Evolutionary conservation across 495 filamentous ascomycete species (phyloP).

Genomic region (Daldinia caldariorum): DNA sequence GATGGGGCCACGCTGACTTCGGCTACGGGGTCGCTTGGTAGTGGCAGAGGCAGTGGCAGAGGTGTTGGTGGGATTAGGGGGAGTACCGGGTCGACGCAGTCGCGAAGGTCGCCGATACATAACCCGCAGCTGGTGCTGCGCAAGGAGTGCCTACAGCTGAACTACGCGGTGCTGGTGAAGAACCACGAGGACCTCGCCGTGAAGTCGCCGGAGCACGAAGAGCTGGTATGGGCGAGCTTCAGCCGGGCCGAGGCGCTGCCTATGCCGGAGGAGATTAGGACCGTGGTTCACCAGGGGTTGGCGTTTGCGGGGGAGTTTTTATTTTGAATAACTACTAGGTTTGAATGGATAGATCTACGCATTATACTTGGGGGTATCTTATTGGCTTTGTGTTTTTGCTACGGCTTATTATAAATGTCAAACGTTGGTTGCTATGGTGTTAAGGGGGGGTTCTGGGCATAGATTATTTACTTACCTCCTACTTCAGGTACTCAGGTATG

Average conservation of each 20-base stretch:
- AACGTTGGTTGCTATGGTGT: too few species aligned
- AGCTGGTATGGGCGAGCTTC: conserved; percentile 46
- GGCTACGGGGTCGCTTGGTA: not conserved
- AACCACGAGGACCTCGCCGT: conserved; percentile 30
- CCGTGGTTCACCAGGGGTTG: conserved; percentile 42
- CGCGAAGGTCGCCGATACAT: conserved; percentile 24
- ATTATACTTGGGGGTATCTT: too few species aligned
- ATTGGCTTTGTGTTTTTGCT: too few species aligned
- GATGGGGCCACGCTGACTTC: conserved; percentile 35
- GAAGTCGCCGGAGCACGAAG: conserved; percentile 36
- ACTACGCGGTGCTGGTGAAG: conserved; percentile 45
- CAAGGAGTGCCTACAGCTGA: conserved; percentile 40
- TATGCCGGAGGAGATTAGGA: conserved; percentile 43
- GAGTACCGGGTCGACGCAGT: not conserved
- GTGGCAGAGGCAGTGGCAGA: not conserved
- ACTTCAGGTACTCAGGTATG: too few species aligned
- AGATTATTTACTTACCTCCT: too few species aligned
- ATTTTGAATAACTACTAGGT: conserved; percentile 12
- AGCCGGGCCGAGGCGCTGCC: conserved; percentile 30
- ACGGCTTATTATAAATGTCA: too few species aligned
- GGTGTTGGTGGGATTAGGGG: not conserved
- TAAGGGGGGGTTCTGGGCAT: too few species aligned
- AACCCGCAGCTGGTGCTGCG: conserved; percentile 31
- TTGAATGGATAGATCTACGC: not conserved
- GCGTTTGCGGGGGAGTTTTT: conserved; percentile 42